These are phyloP conservation scores for Samsoniella hepiali DNA, from an alignment of 2,329 filamentous ascomycete genomes.

Conservation along the genomic window DNA sequence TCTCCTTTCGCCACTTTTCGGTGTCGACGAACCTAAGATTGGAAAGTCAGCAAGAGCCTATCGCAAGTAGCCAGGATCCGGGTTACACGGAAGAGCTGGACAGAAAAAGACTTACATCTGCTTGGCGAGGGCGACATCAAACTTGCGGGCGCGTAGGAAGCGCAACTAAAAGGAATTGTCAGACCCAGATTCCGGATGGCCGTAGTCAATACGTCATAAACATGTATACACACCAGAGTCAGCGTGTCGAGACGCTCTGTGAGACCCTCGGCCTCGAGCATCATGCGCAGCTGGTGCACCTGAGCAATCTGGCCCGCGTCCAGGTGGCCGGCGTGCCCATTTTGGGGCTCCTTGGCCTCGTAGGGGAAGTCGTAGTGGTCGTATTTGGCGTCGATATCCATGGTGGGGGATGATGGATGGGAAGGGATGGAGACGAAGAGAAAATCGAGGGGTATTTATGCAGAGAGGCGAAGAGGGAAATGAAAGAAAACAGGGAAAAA, in stretches of 20 bases:
- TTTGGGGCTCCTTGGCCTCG: conserved; percentile 63
- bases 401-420: conserved; percentile 29
- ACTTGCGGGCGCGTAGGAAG: conserved; percentile 93
- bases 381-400: conserved; percentile 81
- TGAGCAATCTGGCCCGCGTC: conserved; percentile 84
- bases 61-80: background rate
- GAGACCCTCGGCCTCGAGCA: conserved; percentile 80
- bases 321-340: conserved; percentile 85
- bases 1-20: conserved; percentile 88
- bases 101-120: conserved; percentile 65
- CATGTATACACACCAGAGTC: conserved; percentile 66
- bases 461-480: background rate
- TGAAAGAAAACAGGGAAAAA: background rate
- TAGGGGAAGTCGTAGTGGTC: conserved; percentile 94
- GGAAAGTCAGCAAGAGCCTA: conserved; percentile 24
- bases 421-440: conserved; percentile 15
- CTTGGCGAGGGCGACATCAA: conserved; percentile 80
- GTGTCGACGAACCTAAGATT: conserved; percentile 75
- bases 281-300: conserved; percentile 77
- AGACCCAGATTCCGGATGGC: background rate
- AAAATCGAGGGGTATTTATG: conserved; percentile 11
- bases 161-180: conserved; percentile 57
- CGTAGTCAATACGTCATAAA: conserved; percentile 5
- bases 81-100: background rate
- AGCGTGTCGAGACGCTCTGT: conserved; percentile 86